Base-by-base conservation (phyloP, 164 flowering plant genomes). In the Vitis amurensis region DNA sequence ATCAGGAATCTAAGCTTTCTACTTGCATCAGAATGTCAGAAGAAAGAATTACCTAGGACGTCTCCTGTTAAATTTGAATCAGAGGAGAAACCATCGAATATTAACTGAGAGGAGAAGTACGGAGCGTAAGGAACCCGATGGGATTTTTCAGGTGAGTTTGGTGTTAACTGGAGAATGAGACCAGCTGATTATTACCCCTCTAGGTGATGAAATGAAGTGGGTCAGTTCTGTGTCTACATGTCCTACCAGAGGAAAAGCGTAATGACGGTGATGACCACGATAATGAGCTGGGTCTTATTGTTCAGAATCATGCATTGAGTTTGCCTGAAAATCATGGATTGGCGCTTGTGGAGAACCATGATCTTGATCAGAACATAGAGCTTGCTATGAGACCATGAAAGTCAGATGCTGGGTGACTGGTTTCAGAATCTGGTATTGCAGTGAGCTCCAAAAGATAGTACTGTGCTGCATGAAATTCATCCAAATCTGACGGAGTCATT, bases 11-110 rank as follows among this genome's bases (percentile, higher is more conserved):
- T 79, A 48, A 84, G 78, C 68, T 82, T 88, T 71, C 71, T 88
- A 3, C 67, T 76, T 52, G 55, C 66, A 14, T 50, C 80, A 17
- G 92, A 87, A 57, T 80, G 77, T 77, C 87, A 83, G 65, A 90
- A 76, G 83, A 98, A 95, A 79, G 95, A 87, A 68, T 77, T 87
- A 9, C 98, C 99, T 14, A 77, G 91, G 75, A 77, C 91, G 75
- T 92, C 99, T 19, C 99, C 97, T 59, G 99, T 95, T 53, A 89
- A 80, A 71, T 90, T 95, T 63, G 93, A 95, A 78, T 92, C 97
- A 47, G 97, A 85, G 73, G 96, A 95, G 62, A 95, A 89, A 74
- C 27, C 83, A 2, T 71, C 74, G 66, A 81, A 71, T 74, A 53
- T 83, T 67, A 85, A 79, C 44, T 93, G 97, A 90, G 97, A 91